Evolutionary conservation across 768 basidiomycete genomes (phyloP), one percentile per base, ranked within the genome.

Genomic region (Infundibulicybe gibba): DNA sequence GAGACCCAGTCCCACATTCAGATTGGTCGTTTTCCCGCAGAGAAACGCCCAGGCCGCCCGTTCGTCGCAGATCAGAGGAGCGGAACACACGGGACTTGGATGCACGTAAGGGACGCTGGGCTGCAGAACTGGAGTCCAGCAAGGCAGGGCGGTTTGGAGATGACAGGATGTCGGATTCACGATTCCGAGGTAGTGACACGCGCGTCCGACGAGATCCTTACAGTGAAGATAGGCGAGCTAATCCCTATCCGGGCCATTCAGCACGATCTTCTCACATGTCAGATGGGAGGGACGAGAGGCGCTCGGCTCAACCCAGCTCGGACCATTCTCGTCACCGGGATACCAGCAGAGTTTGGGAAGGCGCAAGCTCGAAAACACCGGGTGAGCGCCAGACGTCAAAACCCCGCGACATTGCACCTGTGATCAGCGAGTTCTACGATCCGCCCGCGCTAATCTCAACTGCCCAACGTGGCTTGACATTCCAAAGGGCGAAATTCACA

Each of bases 401-500:
- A 10, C 4, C 17, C 14, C 35, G 35, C 6, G 17, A 38, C 10
- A n/a, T 38, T 3, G n/a, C 17, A 14, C 35, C 35, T 10, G n/a
- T 19, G 35, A 14, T 38, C 35, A 19, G 17, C 10, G 35, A 38
- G 10, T 38, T 38, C 35, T 38, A 38, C 35, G n/a, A 46, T 48
- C 16, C 42, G 38, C 16, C 53, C 48, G 32, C 20, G 43, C 25
- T 32, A 44, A 13, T 39, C 54, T 10, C 42, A 16, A 34, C 47
- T 11, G 34, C 54, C 6, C 25, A 42, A 34, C 42, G 15, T 46
- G 11, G 19, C 39, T 52, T 64, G 1, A 66, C 79, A 11, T 19
- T 20, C 48, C 25, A 44, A 34, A 45, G 15, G 45, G 11, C 16
- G 41, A 52, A 63, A 1, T 66, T 78, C 12, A 66, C 72, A 66